Percentiles rank a stretch among this genome's conserved stretches.
phyloP scores from a whole-genome alignment of 805 yeast species.

The Phaffomyces thermotolerans region DNA sequence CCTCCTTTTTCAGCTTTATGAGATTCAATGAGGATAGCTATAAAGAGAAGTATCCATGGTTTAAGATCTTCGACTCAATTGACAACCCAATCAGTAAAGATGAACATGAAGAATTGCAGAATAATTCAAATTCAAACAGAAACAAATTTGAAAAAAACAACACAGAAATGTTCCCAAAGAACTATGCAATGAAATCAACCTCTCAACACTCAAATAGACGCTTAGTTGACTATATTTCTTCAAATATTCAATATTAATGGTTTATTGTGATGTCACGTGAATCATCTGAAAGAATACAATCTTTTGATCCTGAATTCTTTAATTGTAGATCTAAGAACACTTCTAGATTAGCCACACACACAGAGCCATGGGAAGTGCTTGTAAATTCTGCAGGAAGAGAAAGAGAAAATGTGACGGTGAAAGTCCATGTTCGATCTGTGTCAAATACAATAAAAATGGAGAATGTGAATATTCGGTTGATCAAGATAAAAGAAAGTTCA shows the following conservation, averaged over 20 bases:
- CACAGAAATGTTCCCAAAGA: constrained; percentile 8
- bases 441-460: constrained; percentile 7
- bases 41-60: constrained; percentile 16
- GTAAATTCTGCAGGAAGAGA: constrained; percentile 12
- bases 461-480: constrained; percentile 22
- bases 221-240: neutral
- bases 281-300: no score
- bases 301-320: neutral
- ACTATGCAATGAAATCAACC: neutral
- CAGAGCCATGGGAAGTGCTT: constrained; percentile 1
- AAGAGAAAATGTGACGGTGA: constrained; percentile 15
- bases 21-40: no score
- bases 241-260: neutral
- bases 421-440: constrained; percentile 9
- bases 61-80: constrained; percentile 9
- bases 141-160: constrained; percentile 6
- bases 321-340: neutral
- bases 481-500: constrained; percentile 24
- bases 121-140: neutral
- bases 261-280: neutral
- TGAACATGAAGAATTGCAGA: neutral
- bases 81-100: constrained; percentile 5
- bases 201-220: neutral
- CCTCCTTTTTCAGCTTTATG: neutral
- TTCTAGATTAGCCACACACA: neutral